Percentiles rank a stretch among this genome's conserved stretches.
Conservation (phyloP, 331 rosid species). For the Cydonia oblonga region DNA sequence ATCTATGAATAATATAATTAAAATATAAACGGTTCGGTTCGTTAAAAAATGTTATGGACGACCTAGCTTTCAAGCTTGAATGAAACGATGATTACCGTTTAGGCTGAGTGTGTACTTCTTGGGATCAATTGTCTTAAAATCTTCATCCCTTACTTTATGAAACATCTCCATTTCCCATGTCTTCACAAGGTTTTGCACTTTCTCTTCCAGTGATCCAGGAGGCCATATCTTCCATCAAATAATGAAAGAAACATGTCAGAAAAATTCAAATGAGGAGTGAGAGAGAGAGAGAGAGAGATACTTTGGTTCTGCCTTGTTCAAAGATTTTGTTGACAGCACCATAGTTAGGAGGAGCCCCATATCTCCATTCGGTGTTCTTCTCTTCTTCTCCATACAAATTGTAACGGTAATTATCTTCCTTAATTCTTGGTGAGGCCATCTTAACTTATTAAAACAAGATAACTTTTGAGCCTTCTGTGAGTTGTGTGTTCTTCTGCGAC, state of each 20-base stretch:
- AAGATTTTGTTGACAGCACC: conserved; percentile 31
- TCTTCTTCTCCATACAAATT: conserved; percentile 23
- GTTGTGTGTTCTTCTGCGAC: too few species aligned
- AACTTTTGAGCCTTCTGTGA: too few species aligned
- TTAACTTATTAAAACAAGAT: too few species aligned
- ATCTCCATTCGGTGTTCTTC: conserved; percentile 28
- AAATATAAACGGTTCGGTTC: too few species aligned
- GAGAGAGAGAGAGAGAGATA: background rate
- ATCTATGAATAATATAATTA: too few species aligned
- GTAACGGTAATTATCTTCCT: conserved; percentile 23
- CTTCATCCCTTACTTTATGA: conserved; percentile 28
- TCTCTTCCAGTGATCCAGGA: conserved; percentile 55
- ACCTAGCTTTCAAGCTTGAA: too few species aligned
- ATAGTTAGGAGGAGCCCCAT: conserved; percentile 28
- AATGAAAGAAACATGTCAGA: background rate
- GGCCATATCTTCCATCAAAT: conserved; percentile 47
- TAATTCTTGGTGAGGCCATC: conserved; percentile 4
- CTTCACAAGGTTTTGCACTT: conserved; percentile 57
- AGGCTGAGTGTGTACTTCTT: conserved; percentile 39
- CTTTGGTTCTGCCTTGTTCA: conserved; percentile 33
- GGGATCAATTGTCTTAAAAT: conserved; percentile 38
- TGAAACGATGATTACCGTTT: conserved; percentile 28
- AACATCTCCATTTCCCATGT: conserved; percentile 68
- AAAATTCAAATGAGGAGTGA: background rate
- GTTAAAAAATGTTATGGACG: too few species aligned